Conservation (phyloP, 75 land plant genomes). For the Pinus taeda region DNA sequence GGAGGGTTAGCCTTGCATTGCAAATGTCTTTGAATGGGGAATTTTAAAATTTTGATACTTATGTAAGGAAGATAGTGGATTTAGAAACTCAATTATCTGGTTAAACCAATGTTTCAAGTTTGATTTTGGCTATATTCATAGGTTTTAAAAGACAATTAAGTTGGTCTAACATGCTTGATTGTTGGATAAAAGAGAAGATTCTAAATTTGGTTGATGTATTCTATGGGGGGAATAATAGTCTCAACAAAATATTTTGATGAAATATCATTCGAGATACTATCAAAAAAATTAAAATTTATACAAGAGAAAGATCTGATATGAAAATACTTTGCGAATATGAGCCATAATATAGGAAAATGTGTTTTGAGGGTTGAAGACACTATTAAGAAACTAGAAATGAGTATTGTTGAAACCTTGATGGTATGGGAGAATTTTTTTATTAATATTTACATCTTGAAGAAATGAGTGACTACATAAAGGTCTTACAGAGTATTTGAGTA, state of each 20-base stretch:
- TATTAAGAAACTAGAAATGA: constrained; percentile 62
- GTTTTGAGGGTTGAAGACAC: constrained; percentile 65
- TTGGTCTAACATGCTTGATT: constrained; percentile 83
- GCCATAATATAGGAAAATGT: constrained; percentile 64
- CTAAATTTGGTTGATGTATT: constrained; percentile 66
- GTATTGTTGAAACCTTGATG: constrained; percentile 56
- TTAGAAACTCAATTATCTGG: constrained; percentile 56
- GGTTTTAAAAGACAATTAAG: constrained; percentile 67
- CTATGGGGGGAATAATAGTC: constrained; percentile 61
- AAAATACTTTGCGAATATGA: constrained; percentile 61
- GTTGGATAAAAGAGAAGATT: constrained; percentile 60
- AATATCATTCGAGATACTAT: constrained; percentile 47
- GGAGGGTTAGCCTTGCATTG: constrained; percentile 71
- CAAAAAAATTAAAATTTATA: constrained; percentile 67
- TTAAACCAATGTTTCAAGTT: constrained; percentile 42
- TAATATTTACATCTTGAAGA: constrained; percentile 45
- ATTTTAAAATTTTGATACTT: constrained; percentile 71
- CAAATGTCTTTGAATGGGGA: constrained; percentile 60
- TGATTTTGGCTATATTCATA: constrained; percentile 43
- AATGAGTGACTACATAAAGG: constrained; percentile 39
- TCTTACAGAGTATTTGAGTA: constrained; percentile 57
- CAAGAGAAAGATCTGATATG: constrained; percentile 64
- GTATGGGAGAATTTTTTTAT: constrained; percentile 34
- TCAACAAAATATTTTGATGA: constrained; percentile 63
- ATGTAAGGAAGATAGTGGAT: constrained; percentile 60